Conservation (phyloP, 768 basidiomycete genomes). For the Xerocomellus dryophilus region DNA sequence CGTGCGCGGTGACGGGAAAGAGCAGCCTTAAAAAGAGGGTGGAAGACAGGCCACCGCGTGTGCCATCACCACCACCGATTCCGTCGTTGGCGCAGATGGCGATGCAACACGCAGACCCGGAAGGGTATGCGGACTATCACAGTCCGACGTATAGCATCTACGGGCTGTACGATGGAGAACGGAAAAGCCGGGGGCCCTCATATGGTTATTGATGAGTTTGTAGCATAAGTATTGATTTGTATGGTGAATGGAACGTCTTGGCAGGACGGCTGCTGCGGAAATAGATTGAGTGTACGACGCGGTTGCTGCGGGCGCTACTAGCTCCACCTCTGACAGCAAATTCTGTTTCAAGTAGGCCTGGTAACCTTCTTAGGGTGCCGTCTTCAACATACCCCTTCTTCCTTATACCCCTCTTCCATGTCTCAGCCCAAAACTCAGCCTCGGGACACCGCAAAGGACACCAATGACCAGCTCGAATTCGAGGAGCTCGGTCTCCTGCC, state of each 20-base stretch:
- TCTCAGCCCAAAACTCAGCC: conserved; percentile 15
- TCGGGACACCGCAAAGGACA: conserved; percentile 26
- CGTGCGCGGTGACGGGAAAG: conserved; percentile 15
- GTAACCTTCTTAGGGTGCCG: neutral
- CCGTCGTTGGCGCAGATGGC: conserved; percentile 77
- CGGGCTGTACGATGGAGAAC: conserved; percentile 63
- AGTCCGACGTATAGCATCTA: conserved; percentile 85
- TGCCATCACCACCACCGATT: conserved; percentile 74
- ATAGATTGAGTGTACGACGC: conserved; percentile 4
- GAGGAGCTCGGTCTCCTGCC: conserved; percentile 44
- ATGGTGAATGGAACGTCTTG: conserved; percentile 1
- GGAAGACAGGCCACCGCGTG: conserved; percentile 67
- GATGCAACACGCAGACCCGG: conserved; percentile 57
- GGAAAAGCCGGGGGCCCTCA: conserved; percentile 44
- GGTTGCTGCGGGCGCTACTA: conserved; percentile 9
- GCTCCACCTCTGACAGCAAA: neutral
- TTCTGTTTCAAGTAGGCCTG: neutral
- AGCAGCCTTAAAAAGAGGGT: conserved; percentile 32
- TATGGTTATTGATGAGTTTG: conserved; percentile 24
- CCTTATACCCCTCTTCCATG: conserved; percentile 31
- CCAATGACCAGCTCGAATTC: conserved; percentile 42
- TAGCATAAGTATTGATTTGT: conserved; percentile 16
- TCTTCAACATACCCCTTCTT: conserved; percentile 8
- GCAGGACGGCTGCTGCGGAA: conserved; percentile 21
- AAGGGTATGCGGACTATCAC: conserved; percentile 62